Base-by-base conservation (phyloP, 495 filamentous ascomycete genomes). In the Penicillium bialowiezense region DNA sequence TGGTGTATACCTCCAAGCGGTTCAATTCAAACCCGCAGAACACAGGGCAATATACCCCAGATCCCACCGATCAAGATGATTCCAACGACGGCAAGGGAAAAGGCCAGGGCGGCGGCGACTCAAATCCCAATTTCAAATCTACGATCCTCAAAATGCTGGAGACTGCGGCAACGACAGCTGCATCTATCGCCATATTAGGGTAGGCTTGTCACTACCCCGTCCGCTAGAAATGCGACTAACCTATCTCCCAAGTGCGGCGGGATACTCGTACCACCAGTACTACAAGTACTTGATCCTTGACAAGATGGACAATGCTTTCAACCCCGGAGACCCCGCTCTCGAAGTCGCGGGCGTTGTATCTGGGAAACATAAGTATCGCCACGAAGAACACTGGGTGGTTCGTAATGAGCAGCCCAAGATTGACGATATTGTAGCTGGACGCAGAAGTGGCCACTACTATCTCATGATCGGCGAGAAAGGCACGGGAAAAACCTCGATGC, bases 391-490 rank as follows among this genome's bases (percentile, higher is more conserved):
- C 54, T 97, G 93, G 93, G 78, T 97, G 41, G 50, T 78, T 28
- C 79, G 91, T 13, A 81, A 86, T 26, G 90, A 97, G 71, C 93
- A 98, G 60, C 56, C 65, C 7, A 79, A 78, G 40, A 86, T 97
- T 45, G 87, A 97, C 61, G 64, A 59, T 3, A 95, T 98, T 51
- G 78, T 98, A 15, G 63, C 77, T 36, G 93, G 92, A 2, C 54
- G 70, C 1, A 70, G 76, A 7, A 64, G 66, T 1, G 93, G 93
- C 8, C 90, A 91, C 58, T 98, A 98, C 61, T 89, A 91, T 70
- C 71, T 98, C 0, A 74, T 98, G n/a, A 84, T 97, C 41, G 93
- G 93, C 15, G 93, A 98, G 60, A 96, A 97, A 69, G 93, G 93
- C 13, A 95, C 90, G 1, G 93, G 93, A 2, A 98, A 98, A 70